A percentile compares a stretch with the other conserved stretches of the same genome.
Conservation (phyloP, 306 rosid genomes). For the Dicorynia guianensis region DNA sequence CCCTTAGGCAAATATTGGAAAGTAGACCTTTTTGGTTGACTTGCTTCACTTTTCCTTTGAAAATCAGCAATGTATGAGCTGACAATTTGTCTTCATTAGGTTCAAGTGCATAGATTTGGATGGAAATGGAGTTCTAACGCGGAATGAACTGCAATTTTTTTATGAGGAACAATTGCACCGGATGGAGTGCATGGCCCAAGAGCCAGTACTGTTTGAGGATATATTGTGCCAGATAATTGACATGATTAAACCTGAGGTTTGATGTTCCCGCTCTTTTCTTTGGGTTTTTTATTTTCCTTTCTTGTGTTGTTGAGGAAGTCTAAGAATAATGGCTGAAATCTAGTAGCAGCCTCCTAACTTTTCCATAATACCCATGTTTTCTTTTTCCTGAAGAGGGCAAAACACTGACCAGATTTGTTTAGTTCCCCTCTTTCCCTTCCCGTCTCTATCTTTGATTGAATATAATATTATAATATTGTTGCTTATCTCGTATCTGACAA, state of each 20-base stretch:
- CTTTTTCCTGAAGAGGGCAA: slow-evolving; percentile 18
- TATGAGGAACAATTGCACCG: slow-evolving; percentile 99
- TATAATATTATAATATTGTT: slow-evolving; percentile 11
- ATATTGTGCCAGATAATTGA: slow-evolving; percentile 96
- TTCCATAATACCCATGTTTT: not conserved
- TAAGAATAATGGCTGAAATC: slow-evolving; percentile 26
- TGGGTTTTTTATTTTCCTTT: slow-evolving; percentile 37
- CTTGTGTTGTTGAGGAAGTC: slow-evolving; percentile 27
- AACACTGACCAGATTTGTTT: slow-evolving; percentile 5
- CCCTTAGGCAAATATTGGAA: slow-evolving; percentile 24
- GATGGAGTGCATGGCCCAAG: slow-evolving; percentile 99
- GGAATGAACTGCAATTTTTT: slow-evolving; percentile 95
- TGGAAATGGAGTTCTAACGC: slow-evolving; percentile 88
- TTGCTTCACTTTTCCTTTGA: slow-evolving; percentile 4
- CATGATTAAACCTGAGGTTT: slow-evolving; percentile 95
- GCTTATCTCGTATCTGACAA: not conserved
- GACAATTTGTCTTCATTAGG: slow-evolving; percentile 61
- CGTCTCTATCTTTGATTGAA: slow-evolving; percentile 27
- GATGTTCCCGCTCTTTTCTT: slow-evolving; percentile 43
- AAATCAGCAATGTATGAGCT: slow-evolving; percentile 21
- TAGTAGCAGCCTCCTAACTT: not conserved
- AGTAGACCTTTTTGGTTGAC: slow-evolving; percentile 30
- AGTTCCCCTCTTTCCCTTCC: slow-evolving; percentile 18
- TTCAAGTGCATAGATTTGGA: slow-evolving; percentile 98
- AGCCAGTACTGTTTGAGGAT: slow-evolving; percentile 99